Percentiles rank a stretch among this genome's conserved stretches.
These are phyloP conservation scores for Solanum sejunctum DNA, from an alignment of 257 asterid genomes.

Conservation along the genomic window DNA sequence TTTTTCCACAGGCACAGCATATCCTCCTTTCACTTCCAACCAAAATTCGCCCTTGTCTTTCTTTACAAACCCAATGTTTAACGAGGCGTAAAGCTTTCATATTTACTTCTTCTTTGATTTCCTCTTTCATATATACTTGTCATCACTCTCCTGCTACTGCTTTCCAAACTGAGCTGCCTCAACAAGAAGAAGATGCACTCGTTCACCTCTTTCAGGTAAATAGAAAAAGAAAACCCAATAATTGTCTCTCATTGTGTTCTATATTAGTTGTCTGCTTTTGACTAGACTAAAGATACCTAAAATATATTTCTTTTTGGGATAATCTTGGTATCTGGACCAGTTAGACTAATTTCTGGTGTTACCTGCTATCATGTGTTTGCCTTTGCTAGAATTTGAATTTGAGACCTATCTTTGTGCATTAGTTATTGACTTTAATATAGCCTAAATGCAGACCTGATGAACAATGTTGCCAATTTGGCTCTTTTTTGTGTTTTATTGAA, in stretches of 20 bases:
- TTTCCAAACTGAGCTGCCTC: slow-evolving; percentile 29
- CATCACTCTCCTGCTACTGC: slow-evolving; percentile 41
- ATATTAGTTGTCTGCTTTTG: not conserved
- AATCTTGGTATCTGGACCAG: not conserved
- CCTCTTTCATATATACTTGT: slow-evolving; percentile 21
- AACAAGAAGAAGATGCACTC: slow-evolving; percentile 42
- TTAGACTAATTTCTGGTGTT: not conserved
- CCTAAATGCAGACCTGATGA: not conserved
- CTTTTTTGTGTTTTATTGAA: not conserved
- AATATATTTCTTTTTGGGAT: not conserved
- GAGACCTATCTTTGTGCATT: not conserved
- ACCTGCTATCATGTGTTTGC: not conserved
- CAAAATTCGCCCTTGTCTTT: not conserved
- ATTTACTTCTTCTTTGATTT: slow-evolving; percentile 36
- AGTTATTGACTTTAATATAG: not conserved
- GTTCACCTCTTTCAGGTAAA: slow-evolving; percentile 61
- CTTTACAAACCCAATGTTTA: slow-evolving; percentile 4
- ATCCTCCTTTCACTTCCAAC: slow-evolving; percentile 12
- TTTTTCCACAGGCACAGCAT: slow-evolving; percentile 7
- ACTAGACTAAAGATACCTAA: too few relatives aligned
- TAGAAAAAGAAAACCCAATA: not conserved
- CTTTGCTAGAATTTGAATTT: not conserved
- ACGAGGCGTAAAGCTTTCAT: slow-evolving; percentile 43
- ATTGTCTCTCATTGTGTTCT: not conserved
- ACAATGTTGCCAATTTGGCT: not conserved